phyloP scores from a whole-genome alignment of 78 protist genomes.

The Dictyostelium purpureum region DNA sequence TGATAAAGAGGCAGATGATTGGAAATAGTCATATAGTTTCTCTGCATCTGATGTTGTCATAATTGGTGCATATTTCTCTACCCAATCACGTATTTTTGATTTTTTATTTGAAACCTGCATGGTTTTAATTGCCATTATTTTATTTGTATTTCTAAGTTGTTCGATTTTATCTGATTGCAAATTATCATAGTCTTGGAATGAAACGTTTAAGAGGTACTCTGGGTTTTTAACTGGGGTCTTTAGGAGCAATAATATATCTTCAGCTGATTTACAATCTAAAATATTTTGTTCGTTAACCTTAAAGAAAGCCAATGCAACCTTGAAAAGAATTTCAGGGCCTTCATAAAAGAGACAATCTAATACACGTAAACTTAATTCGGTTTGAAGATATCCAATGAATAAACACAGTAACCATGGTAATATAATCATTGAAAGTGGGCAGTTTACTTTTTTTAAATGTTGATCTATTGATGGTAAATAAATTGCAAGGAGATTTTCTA shows the following conservation, averaged over 20 bases:
- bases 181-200: constrained; percentile 32
- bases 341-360: constrained; percentile 76
- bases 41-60: neutral
- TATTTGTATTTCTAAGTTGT: constrained; percentile 61
- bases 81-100: constrained; percentile 51
- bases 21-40: constrained; percentile 35
- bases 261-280: constrained; percentile 20
- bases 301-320: constrained; percentile 39
- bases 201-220: constrained; percentile 15
- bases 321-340: constrained; percentile 53
- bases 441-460: constrained; percentile 29
- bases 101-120: constrained; percentile 44
- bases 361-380: constrained; percentile 50
- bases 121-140: constrained; percentile 52
- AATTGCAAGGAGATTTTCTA: constrained; percentile 14
- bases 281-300: constrained; percentile 17
- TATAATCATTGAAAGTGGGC: constrained; percentile 38
- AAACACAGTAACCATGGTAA: constrained; percentile 81
- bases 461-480: constrained; percentile 18
- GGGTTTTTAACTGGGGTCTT: constrained; percentile 7
- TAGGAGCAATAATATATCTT: constrained; percentile 13
- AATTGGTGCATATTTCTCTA: constrained; percentile 1
- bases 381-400: constrained; percentile 40
- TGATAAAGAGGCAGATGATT: constrained; percentile 10
- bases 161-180: constrained; percentile 58